These are phyloP conservation scores for Limonium bicolor DNA, from an alignment of 148 eudicot genomes.

Conservation along the genomic window DNA sequence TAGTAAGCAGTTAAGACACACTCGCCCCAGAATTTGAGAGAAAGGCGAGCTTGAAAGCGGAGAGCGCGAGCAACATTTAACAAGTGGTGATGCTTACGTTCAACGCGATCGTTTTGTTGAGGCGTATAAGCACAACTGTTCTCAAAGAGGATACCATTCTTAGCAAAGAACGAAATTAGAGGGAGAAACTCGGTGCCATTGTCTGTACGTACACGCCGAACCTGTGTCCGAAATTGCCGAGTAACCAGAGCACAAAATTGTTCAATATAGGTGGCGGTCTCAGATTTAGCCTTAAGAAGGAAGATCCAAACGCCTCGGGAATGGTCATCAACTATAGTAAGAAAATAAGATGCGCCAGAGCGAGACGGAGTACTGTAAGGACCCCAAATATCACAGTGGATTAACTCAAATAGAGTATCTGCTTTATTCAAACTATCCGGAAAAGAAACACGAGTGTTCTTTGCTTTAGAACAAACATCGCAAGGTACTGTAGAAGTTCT, in stretches of 20 bases:
- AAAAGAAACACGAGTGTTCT: too few species aligned
- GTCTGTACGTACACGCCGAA: not conserved
- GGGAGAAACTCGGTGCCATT: not conserved
- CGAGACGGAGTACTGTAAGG: not conserved
- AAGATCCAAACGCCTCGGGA: slow-evolving; percentile 1
- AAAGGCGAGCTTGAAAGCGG: too few species aligned
- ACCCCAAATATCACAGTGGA: too few species aligned
- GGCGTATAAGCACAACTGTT: too few species aligned
- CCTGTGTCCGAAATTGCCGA: not conserved
- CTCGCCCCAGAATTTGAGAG: too few species aligned
- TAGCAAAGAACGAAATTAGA: not conserved
- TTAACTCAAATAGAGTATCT: too few species aligned
- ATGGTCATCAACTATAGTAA: slow-evolving; percentile 5
- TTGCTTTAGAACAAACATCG: too few species aligned
- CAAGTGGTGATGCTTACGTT: too few species aligned
- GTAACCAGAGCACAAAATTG: not conserved
- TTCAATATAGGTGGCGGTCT: not conserved
- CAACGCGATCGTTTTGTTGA: too few species aligned
- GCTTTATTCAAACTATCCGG: too few species aligned
- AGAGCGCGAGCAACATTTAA: too few species aligned
- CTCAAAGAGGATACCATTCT: too few species aligned
- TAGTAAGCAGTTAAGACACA: not conserved
- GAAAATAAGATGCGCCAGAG: not conserved
- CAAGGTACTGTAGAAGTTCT: not conserved
- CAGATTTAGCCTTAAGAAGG: not conserved